Conservation (phyloP, 2,329 filamentous ascomycete genomes). For the Epichloe sp. region DNA sequence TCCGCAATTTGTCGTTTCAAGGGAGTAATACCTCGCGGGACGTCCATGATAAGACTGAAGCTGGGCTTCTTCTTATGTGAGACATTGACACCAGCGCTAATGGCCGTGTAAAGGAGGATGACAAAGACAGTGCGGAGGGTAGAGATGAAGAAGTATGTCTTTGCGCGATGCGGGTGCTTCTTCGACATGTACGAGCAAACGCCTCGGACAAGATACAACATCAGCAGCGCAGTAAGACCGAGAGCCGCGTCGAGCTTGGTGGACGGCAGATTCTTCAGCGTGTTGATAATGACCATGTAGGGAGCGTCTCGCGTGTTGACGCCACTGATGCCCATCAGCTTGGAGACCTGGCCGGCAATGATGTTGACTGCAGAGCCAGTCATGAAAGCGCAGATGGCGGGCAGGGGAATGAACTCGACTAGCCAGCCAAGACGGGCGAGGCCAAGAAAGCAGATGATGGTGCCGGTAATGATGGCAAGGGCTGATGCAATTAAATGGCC, state of each 20-base stretch:
- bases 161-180: slow-evolving; percentile 51
- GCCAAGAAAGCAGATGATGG: slow-evolving; percentile 35
- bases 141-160: slow-evolving; percentile 64
- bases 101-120: slow-evolving; percentile 66
- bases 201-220: slow-evolving; percentile 55
- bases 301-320: slow-evolving; percentile 36
- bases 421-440: slow-evolving; percentile 39
- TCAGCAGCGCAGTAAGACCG: slow-evolving; percentile 52
- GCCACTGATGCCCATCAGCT: slow-evolving; percentile 35
- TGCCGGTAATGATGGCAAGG: slow-evolving; percentile 33
- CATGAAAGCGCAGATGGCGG: slow-evolving; percentile 41
- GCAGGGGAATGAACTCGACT: slow-evolving; percentile 40
- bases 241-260: slow-evolving; percentile 58
- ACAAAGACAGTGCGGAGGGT: slow-evolving; percentile 71
- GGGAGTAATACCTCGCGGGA: slow-evolving; percentile 47
- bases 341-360: slow-evolving; percentile 34
- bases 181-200: slow-evolving; percentile 51
- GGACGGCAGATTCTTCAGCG: slow-evolving; percentile 29
- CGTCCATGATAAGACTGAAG: slow-evolving; percentile 52
- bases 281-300: slow-evolving; percentile 38
- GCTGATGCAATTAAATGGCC: slow-evolving; percentile 33
- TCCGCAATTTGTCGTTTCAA: neutral
- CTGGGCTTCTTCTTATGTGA: slow-evolving; percentile 39
- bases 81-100: slow-evolving; percentile 60
- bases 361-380: slow-evolving; percentile 40